These are phyloP conservation scores for Beauveria medogensis DNA, from an alignment of 2,329 filamentous ascomycete genomes.

Conservation along the genomic window DNA sequence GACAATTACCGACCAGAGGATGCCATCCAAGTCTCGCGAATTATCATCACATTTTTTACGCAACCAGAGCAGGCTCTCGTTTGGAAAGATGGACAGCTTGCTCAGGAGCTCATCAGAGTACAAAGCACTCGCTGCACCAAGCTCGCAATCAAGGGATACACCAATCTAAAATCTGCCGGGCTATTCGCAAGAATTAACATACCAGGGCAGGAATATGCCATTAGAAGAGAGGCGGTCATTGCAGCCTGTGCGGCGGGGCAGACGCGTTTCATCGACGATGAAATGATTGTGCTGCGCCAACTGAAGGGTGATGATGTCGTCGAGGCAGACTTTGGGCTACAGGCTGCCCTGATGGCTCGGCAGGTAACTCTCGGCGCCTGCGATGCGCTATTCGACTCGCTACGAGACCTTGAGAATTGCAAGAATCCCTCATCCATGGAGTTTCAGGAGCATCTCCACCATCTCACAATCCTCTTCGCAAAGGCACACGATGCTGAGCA, in stretches of 20 bases:
- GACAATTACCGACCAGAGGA: not conserved
- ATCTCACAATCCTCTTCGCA: slow-evolving; percentile 14
- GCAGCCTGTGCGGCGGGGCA: not conserved
- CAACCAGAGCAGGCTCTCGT: not conserved
- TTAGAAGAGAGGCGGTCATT: slow-evolving; percentile 1
- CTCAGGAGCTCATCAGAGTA: not conserved
- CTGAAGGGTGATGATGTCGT: not conserved
- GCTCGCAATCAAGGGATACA: not conserved
- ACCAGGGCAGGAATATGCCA: not conserved
- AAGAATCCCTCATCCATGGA: not conserved
- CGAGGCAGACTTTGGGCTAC: not conserved
- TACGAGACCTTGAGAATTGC: not conserved
- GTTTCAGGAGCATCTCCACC: not conserved
- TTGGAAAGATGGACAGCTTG: not conserved
- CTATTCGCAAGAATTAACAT: not conserved
- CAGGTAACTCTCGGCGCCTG: not conserved
- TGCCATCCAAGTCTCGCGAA: not conserved
- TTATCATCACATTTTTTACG: not conserved
- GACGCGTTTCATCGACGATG: not conserved
- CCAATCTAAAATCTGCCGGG: not conserved
- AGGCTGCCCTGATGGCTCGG: slow-evolving; percentile 3
- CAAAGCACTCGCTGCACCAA: not conserved
- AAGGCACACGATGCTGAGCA: slow-evolving; percentile 19
- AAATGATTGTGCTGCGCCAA: not conserved
- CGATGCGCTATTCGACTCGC: not conserved